Evolutionary conservation across 2,329 filamentous ascomycete species (phyloP), one percentile per base, ranked within the genome.

Genomic region (Trichoderma polysporum): DNA sequence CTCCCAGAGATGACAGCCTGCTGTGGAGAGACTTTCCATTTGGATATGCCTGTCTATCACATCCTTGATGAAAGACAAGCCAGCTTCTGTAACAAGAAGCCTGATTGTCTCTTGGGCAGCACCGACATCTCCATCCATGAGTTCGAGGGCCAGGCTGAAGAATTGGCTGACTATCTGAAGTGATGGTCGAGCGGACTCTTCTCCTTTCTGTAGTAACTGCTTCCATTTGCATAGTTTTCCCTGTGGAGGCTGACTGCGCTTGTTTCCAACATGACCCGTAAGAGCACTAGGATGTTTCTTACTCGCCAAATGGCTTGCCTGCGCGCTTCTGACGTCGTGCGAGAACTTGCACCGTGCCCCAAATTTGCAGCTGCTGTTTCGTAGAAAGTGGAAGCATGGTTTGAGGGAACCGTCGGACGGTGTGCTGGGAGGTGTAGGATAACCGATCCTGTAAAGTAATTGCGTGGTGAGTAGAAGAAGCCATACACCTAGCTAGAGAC

Each of bases 51-150:
- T 69, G 17, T 77, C 73, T 70, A 73, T 45, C 66, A 67, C 50
- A 66, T 72, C 63, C 33, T 69, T 69, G 31, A 79, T 72, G 59
- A 76, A 74, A 2, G 13, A 63, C 5, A 79, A 71, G 1, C 76
- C 76, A 19, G 68, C 45, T 5, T 78, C 75, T 10, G 67, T 66
- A 15, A 73, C 73, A n/a, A 79, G 66, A 22, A 66, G 54, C 35
- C 68, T 71, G 13, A 73, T 65, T 1, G 69, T 68, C 47, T 72
- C 67, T 41, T 73, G 71, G 9, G 69, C 66, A 3, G 63, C 67
- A 9, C 70, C 68, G 9, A 71, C 33, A 13, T 73, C 71, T 15
- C 70, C 68, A 3, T 69, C 58, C 71, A 73, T 70, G 41, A 73
- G 65, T 9, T 72, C 69, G 5, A 70, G 60, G 13, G 67, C 71